These are phyloP conservation scores for Pichia sp. DNA, from an alignment of 1,139 yeast species.

Conservation along the genomic window DNA sequence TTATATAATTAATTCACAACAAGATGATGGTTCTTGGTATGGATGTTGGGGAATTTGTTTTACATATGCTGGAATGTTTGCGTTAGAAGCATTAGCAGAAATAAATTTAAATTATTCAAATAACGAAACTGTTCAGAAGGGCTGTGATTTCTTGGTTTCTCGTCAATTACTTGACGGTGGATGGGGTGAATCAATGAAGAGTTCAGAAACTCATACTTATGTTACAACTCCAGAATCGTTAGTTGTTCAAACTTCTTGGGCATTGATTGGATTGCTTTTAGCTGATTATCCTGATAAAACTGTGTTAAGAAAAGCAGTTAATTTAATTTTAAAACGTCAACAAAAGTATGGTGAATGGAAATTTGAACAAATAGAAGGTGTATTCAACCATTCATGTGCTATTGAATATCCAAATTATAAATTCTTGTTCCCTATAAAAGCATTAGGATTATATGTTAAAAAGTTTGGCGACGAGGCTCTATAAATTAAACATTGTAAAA, in stretches of 20 bases:
- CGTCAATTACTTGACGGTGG: conserved; percentile 89
- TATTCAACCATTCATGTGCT: conserved; percentile 88
- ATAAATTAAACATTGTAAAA: too few species aligned
- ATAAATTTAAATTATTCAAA: conserved; percentile 60
- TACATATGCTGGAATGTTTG: conserved; percentile 97
- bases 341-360: conserved; percentile 75
- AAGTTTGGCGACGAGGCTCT: conserved; percentile 19
- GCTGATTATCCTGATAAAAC: conserved; percentile 72
- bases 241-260: conserved; percentile 94
- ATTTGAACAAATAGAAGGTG: conserved; percentile 88
- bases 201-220: conserved; percentile 79
- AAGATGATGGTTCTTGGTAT: conserved; percentile 90
- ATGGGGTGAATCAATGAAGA: conserved; percentile 88
- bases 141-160: conserved; percentile 76
- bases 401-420: conserved; percentile 95
- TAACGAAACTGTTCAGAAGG: conserved; percentile 56
- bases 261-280: conserved; percentile 68
- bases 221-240: conserved; percentile 56
- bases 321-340: conserved; percentile 64
- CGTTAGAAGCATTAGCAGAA: conserved; percentile 80
- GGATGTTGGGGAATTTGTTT: conserved; percentile 98
- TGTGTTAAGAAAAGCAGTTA: conserved; percentile 59
- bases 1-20: conserved; percentile 65
- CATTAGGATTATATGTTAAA: conserved; percentile 65
- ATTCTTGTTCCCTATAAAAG: conserved; percentile 87